A percentile compares a stretch with the other conserved stretches of the same genome.
These are phyloP conservation scores for Suillus alpinus DNA, from an alignment of 768 basidiomycete species.

Conservation along the genomic window DNA sequence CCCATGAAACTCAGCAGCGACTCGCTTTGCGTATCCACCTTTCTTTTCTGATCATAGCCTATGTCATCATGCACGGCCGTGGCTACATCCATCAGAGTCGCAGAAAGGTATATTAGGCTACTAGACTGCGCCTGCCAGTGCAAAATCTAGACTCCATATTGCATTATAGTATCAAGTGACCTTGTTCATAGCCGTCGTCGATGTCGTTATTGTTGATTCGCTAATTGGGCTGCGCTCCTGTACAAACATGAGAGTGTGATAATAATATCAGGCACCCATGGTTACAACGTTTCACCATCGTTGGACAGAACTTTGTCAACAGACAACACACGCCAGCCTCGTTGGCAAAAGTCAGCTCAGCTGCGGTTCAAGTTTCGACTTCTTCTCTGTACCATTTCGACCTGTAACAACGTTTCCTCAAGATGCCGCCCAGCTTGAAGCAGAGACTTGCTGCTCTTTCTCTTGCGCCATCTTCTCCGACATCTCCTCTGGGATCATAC, in stretches of 20 bases:
- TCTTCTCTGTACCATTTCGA: neutral
- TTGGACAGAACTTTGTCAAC: neutral
- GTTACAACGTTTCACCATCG: conserved; percentile 2
- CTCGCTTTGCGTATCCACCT: neutral
- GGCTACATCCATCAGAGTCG: neutral
- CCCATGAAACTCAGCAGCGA: neutral
- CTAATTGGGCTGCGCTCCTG: neutral
- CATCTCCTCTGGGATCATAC: conserved; percentile 27
- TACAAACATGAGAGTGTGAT: neutral
- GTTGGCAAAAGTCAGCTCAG: neutral
- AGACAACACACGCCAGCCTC: neutral
- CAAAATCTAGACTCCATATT: neutral
- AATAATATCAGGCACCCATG: neutral
- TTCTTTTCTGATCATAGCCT: neutral
- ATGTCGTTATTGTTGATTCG: neutral
- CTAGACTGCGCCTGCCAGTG: too few relatives aligned
- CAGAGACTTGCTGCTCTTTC: conserved; percentile 66
- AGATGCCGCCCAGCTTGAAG: conserved; percentile 49
- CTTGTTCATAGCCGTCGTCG: neutral
- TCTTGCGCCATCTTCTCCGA: conserved; percentile 48
- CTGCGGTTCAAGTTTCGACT: neutral
- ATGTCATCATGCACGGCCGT: neutral
- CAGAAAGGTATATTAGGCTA: neutral
- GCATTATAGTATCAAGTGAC: neutral
- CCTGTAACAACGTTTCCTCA: neutral